Evolutionary conservation across 2,329 filamentous ascomycete genomes (phyloP).

Genomic region (Cladosporium sp.): DNA sequence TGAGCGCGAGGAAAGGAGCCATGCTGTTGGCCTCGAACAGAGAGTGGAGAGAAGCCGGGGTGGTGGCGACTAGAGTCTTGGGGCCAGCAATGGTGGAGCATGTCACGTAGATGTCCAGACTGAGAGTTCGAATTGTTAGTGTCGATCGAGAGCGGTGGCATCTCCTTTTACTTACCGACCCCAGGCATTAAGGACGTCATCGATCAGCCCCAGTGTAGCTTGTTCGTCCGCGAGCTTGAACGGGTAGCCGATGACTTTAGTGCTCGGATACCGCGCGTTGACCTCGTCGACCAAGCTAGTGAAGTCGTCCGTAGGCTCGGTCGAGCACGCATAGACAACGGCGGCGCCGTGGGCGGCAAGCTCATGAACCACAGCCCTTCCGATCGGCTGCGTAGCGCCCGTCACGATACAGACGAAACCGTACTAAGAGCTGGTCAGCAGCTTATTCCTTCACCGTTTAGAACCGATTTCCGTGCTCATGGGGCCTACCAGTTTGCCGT

Average conservation of each 20-base stretch:
- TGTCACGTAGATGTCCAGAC: slow-evolving; percentile 57
- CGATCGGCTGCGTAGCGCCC: slow-evolving; percentile 55
- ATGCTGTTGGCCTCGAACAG: slow-evolving; percentile 57
- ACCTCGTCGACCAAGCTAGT: slow-evolving; percentile 38
- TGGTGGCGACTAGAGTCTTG: slow-evolving; percentile 50
- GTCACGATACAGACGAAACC: slow-evolving; percentile 61
- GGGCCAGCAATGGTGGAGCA: slow-evolving; percentile 54
- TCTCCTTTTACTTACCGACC: slow-evolving; percentile 31
- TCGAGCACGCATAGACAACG: slow-evolving; percentile 54
- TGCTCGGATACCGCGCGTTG: slow-evolving; percentile 45
- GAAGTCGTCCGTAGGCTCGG: slow-evolving; percentile 36
- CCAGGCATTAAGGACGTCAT: slow-evolving; percentile 57
- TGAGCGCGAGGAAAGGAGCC: slow-evolving; percentile 59
- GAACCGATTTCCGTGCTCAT: neutral
- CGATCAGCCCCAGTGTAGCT: slow-evolving; percentile 54
- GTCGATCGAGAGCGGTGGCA: neutral
- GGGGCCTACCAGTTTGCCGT: slow-evolving; percentile 45
- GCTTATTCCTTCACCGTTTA: neutral
- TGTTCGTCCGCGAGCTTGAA: slow-evolving; percentile 55
- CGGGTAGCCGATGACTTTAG: slow-evolving; percentile 56
- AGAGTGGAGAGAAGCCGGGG: slow-evolving; percentile 49
- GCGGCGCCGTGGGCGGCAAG: slow-evolving; percentile 59
- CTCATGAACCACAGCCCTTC: slow-evolving; percentile 54
- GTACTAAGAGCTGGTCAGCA: slow-evolving; percentile 33
- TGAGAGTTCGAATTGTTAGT: slow-evolving; percentile 12